phyloP scores from a whole-genome alignment of 2,329 filamentous ascomycete species.

The Elsinoe batatas region DNA sequence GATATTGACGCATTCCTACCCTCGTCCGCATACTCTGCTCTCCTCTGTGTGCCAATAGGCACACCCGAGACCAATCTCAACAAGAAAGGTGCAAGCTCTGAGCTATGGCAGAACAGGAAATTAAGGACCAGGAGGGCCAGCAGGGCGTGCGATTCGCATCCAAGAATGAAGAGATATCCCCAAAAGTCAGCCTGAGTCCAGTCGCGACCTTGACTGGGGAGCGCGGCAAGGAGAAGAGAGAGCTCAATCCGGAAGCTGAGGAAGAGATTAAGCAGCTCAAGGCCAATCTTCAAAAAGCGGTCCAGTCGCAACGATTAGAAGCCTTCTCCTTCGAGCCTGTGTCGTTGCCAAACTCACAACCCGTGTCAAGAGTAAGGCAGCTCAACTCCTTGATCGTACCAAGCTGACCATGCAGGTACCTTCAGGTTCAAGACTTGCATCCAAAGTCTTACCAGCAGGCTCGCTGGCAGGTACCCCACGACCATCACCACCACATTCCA shows the following conservation, averaged over 20 bases:
- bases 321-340: conserved; percentile 86
- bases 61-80: background rate
- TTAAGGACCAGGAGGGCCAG: conserved; percentile 11
- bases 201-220: conserved; percentile 21
- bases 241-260: conserved; percentile 32
- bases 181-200: conserved; percentile 30
- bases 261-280: conserved; percentile 65
- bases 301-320: conserved; percentile 75
- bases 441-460: conserved; percentile 27
- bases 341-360: conserved; percentile 79
- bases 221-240: conserved; percentile 20
- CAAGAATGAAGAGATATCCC: conserved; percentile 59
- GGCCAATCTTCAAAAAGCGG: conserved; percentile 60
- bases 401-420: conserved; percentile 30
- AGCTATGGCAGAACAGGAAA: background rate
- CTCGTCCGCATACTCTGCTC: background rate
- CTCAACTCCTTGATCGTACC: conserved; percentile 20
- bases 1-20: background rate
- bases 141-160: conserved; percentile 62
- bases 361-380: conserved; percentile 64
- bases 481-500: conserved; percentile 56
- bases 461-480: conserved; percentile 49
- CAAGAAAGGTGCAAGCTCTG: background rate
- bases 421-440: conserved; percentile 37
- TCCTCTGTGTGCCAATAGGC: conserved; percentile 2